Base-by-base conservation (phyloP, 768 basidiomycete species). In the Amanita pseudoporphyria region DNA sequence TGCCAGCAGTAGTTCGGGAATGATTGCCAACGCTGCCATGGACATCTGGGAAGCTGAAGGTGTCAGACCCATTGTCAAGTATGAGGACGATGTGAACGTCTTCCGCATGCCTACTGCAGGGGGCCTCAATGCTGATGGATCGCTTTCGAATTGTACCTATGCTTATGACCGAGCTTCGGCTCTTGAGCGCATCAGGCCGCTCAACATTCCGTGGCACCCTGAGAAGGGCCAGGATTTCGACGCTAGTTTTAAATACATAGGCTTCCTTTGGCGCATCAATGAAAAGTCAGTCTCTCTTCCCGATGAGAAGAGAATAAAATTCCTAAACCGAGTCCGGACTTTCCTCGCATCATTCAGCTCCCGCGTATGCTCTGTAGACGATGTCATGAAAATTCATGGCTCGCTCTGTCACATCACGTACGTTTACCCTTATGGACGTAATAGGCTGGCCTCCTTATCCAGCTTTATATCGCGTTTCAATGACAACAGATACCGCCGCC, bases 241-340 rank as follows among this genome's bases (percentile, higher is more conserved):
- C 0, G 45, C 32, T 14, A 24, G 26, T 1, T 58, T 57, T 5
- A 56, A 42, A 1, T 71, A 64, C 49, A 61, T 68, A 10, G 66
- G 68, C 3, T 64, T 71, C 48, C 45, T 53, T 0, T 71, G 68
- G 70, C 55, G 67, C 48, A 45, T 71, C 9, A 37, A 32, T 1
- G 3, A 28, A 0, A 55, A 55, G 9, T 48, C 31, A 0, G 66
- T 72, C 2, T 54, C 55, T 3, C 58, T 71, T 7, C 64, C 65
- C 0, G 58, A 63, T 14, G 35, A 42, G 13, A 71, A 69, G 35
- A 49, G 56, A 0, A 26, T 56, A 3, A 68, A 65, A 32, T 67
- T 64, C 53, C 55, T 62, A 3, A 33, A 40, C 2, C 40, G 60
- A 1, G 49, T 58, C 7, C 12, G 24, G 1, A 33, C 13, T 2